These are phyloP conservation scores for Fomitopsis schrenkii DNA, from an alignment of 1,284 basidiomycete genomes.

Conservation along the genomic window DNA sequence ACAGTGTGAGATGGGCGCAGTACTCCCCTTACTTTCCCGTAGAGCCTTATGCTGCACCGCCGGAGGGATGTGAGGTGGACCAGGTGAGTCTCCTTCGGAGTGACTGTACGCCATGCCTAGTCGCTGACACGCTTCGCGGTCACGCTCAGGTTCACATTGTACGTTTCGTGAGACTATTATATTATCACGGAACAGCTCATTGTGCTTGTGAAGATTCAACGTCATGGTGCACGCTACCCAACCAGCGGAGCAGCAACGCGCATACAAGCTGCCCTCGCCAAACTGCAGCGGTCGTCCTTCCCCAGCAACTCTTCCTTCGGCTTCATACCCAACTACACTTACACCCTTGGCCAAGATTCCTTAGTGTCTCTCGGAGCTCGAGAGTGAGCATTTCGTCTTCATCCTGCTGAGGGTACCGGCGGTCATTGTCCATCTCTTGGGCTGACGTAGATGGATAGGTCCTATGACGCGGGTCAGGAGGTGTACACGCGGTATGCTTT, in stretches of 20 bases:
- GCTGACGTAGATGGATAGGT: conserved; percentile 30
- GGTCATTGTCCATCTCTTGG: background rate
- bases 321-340: conserved; percentile 61
- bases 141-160: conserved; percentile 56
- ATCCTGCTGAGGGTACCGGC: background rate
- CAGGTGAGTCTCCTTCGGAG: conserved; percentile 38
- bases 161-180: conserved; percentile 5
- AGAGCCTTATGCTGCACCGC: conserved; percentile 41
- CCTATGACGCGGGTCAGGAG: conserved; percentile 43
- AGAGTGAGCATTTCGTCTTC: conserved; percentile 45
- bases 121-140: background rate
- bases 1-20: conserved; percentile 41
- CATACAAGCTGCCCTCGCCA: conserved; percentile 48
- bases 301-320: conserved; percentile 45
- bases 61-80: conserved; percentile 44
- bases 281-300: conserved; percentile 41
- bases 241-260: conserved; percentile 44
- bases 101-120: background rate
- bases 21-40: conserved; percentile 59
- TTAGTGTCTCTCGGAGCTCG: conserved; percentile 67
- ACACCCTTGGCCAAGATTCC: conserved; percentile 54
- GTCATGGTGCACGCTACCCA: conserved; percentile 82
- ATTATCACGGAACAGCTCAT: background rate
- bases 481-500: conserved; percentile 49
- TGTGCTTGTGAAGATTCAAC: conserved; percentile 56